Evolutionary conservation across 2,329 filamentous ascomycete genomes (phyloP).

Genomic region (Hypocrella siamensis): DNA sequence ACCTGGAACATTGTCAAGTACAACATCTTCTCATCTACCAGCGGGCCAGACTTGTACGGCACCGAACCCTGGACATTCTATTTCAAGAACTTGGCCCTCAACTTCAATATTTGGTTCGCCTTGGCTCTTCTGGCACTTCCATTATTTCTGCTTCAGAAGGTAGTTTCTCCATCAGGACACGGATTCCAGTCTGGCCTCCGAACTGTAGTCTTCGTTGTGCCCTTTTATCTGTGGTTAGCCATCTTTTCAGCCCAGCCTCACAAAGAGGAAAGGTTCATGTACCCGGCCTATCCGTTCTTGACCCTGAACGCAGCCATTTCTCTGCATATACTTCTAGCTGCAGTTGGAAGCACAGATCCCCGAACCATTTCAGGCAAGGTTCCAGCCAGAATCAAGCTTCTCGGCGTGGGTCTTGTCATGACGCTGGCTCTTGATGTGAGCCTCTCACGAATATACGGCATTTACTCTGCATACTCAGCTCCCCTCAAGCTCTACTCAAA

Average conservation of each 20-base stretch:
- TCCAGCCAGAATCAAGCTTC: constrained; percentile 58
- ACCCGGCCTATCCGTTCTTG: constrained; percentile 82
- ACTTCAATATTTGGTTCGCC: constrained; percentile 91
- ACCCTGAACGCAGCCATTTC: constrained; percentile 77
- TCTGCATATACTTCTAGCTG: constrained; percentile 63
- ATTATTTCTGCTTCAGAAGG: constrained; percentile 57
- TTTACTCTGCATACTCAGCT: constrained; percentile 70
- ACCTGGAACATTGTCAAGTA: constrained; percentile 91
- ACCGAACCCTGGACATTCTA: constrained; percentile 98
- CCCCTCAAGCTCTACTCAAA: constrained; percentile 57
- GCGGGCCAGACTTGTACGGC: constrained; percentile 83
- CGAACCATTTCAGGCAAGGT: constrained; percentile 54
- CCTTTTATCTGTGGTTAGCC: constrained; percentile 86
- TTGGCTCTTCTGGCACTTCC: constrained; percentile 63
- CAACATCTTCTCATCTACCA: constrained; percentile 74
- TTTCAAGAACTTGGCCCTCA: constrained; percentile 74
- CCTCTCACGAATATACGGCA: constrained; percentile 56
- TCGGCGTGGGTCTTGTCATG: constrained; percentile 42
- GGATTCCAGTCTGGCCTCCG: constrained; percentile 57
- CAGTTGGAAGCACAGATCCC: constrained; percentile 55
- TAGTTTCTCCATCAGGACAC: constrained; percentile 42
- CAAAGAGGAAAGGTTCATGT: constrained; percentile 99
- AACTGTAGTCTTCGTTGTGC: constrained; percentile 60
- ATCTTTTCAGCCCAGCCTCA: constrained; percentile 90
- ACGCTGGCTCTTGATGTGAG: constrained; percentile 50